Base-by-base conservation (phyloP, 306 rosid genomes). In the Medicago ruthenica region DNA sequence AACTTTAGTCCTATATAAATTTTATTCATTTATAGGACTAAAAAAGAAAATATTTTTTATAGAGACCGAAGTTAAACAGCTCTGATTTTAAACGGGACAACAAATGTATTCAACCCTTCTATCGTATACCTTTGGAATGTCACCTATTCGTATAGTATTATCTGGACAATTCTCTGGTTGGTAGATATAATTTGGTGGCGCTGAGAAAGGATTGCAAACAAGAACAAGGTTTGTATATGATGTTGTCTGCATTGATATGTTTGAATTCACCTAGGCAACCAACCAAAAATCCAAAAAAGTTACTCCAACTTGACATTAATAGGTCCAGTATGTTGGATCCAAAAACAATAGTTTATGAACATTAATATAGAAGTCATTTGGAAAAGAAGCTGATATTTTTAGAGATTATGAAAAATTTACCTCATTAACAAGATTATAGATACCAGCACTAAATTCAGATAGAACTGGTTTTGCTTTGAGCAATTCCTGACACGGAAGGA, bases 161-260 rank as follows among this genome's bases (percentile, higher is more conserved):
- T 83, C 81, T 0, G 94, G 78, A 47, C 98, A 93, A 62, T 87
- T 89, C 70, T 87, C 81, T 1, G 92, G 94, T 78, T 85, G 89
- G 89, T 88, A 92, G 18, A n/a, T 51, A 50, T 87, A 93, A n/a
- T 81, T 69, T 0, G 95, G 98, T 16, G 98, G 96, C 5, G 72
- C 87, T 17, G 98, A 90, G 85, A 93, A 90, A 36, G 96, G 98
- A 70, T 93, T 93, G 87, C 98, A 93, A 50, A 93, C 85, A 24
- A 37, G 72, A 70, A 47, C 82, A 42, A 58, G 65, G 67, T 45
- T 79, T 5, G 86, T 77, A 83, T 75, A 48, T 31, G 82, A 2
- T 75, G 83, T 73, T 76, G 51, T 69, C 61, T 78, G 82, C 63
- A 72, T 11, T 57, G 94, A 71, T 80, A 88, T 79, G 76, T 89